Evolutionary conservation across 352 stramenopile species (phyloP), one percentile per base, ranked within the genome.

Genomic region (Globisporangium okanoganense): DNA sequence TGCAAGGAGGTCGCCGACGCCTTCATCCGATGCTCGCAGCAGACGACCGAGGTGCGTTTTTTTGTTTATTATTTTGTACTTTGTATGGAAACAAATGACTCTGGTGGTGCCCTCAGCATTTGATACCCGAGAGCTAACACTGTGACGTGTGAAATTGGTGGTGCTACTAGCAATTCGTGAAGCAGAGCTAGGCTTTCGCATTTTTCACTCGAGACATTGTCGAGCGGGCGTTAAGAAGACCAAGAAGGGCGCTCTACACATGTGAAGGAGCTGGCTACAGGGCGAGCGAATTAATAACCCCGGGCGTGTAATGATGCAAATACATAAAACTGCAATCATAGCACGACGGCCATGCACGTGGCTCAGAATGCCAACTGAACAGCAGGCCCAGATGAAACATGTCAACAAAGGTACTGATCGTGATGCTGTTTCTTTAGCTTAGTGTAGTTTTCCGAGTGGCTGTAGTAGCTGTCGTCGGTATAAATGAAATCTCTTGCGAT

Each of bases 1-100:
- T 95, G 85, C 76, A 90, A 90, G 76, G 78, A 95, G 71, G 79
- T 95, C 61, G 82, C 85, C 48, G 85, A 95, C 58, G 85, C 85
- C 58, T 95, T 95, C 53, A 72, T 90, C 50, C 83, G 75, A 36
- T 95, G 85, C 68, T 80, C 83, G 41, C 80, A 90, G 61, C 70
- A 88, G 71, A 86, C 84, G 48, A 93, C 85, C n/a, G 85, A 89
- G 72, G 78, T 90, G 50, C 24, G 76, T 33, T 6, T 6, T 33
- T n/a, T n/a, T n/a, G n/a, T n/a, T n/a, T n/a, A n/a, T n/a, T n/a
- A n/a, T n/a, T n/a, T n/a, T n/a, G n/a, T n/a, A n/a, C 12, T 33
- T 20, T n/a, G 5, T 51, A 7, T 49, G 29, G 40, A 65, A 36
- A 4, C 8, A 50, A 14, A 38, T 20, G 2, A 12, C 0, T 59